phyloP scores from a whole-genome alignment of 805 yeast species.

The Suhomyces faveliae region DNA sequence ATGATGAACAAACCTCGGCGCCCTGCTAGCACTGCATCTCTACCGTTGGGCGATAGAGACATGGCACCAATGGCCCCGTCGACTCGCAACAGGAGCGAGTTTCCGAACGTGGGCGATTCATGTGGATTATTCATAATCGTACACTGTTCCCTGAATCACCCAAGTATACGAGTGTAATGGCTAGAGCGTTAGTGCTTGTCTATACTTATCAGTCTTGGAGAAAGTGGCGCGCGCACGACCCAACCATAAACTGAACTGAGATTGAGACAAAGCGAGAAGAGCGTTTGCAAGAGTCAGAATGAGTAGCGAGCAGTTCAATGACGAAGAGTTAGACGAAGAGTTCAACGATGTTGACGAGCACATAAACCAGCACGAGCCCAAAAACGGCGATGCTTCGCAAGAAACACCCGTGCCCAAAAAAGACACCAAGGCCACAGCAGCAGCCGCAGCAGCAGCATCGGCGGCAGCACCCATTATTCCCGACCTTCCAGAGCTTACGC shows the following conservation, averaged over 20 bases:
- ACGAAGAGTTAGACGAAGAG: constrained; percentile 23
- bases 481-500: constrained; percentile 64
- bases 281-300: constrained; percentile 3
- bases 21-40: constrained; percentile 92
- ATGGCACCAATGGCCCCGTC: constrained; percentile 93
- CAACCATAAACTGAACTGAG: background rate
- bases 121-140: constrained; percentile 17
- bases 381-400: background rate
- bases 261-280: background rate
- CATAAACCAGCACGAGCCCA: background rate
- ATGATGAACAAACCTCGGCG: constrained; percentile 77
- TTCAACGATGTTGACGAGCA: constrained; percentile 21
- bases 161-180: no score
- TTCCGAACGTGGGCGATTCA: constrained; percentile 66
- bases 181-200: no score
- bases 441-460: constrained; percentile 5
- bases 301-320: constrained; percentile 6
- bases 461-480: constrained; percentile 27
- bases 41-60: constrained; percentile 82
- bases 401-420: background rate
- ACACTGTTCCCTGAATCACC: background rate
- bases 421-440: background rate
- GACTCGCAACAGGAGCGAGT: constrained; percentile 76
- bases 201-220: background rate
- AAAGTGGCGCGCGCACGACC: background rate